Base-by-base conservation (phyloP, 805 yeast species). In the Lipomyces lipofer region DNA sequence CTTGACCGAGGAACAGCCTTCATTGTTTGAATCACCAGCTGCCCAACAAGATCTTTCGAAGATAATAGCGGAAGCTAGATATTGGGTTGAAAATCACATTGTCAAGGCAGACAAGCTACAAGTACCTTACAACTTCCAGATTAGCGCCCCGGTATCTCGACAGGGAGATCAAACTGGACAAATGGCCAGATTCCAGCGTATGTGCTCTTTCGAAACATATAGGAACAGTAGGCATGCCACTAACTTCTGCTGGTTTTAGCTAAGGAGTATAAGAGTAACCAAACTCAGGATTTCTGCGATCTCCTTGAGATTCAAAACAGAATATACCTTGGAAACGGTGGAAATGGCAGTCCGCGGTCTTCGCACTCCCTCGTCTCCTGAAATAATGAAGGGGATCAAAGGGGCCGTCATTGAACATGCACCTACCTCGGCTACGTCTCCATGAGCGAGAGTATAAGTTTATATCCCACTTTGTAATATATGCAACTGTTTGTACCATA, bases 1-100 rank as follows among this genome's bases (percentile, higher is more conserved):
- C 21, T 32, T 48, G 15, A 56, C 58, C 6, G 25, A 47, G 13
- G 39, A 45, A 5, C 47, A 33, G 28, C 30, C 47, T 8, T 15
- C 54, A 21, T 40, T 42, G 4, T 48, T 59, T 40, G 17, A 51
- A 24, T 22, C 49, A 10, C 24, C 52, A 13, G 51, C 47, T 13
- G 40, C 36, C 10, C 47, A 44, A 17, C 51, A 48, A n/a, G 55
- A 39, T 2, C 40, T 65, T 10, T 13, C 35, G 27, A 28, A 30
- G 15, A 17, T 39, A n/a, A 53, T 69, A 7, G 44, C 47, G 19
- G 48, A 48, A 19, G 66, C 67, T 36, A 51, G 49, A 17, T 40
- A 46, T 7, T 71, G 74, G 74, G 67, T 70, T 3, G 47, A 63
- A 13, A 59, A 59, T 24, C 65, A 71, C 40, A 52, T 70, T 10